Conservation (phyloP, 2,329 filamentous ascomycete genomes). For the Penicillium paneum region DNA sequence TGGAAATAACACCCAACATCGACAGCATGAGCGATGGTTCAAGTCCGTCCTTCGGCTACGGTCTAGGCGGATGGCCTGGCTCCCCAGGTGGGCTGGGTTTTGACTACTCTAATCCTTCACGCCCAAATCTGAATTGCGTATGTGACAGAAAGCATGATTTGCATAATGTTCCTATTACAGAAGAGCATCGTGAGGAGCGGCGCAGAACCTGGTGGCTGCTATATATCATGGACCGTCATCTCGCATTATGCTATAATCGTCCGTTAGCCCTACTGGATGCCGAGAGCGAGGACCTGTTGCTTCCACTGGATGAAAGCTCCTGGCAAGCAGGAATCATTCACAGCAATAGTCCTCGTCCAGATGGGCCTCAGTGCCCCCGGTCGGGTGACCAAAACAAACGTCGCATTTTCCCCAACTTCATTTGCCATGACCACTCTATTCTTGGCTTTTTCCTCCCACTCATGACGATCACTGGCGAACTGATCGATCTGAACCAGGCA, state of each 20-base stretch:
- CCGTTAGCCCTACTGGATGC: conserved; percentile 83
- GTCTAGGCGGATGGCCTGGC: conserved; percentile 37
- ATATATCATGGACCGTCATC: conserved; percentile 85
- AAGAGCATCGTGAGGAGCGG: conserved; percentile 85
- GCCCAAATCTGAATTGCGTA: conserved; percentile 36
- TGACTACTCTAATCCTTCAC: conserved; percentile 40
- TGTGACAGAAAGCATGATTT: conserved; percentile 29
- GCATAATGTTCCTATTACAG: conserved; percentile 46
- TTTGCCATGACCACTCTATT: conserved; percentile 82
- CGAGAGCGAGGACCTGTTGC: conserved; percentile 77
- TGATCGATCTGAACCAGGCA: conserved; percentile 85
- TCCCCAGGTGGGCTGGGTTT: conserved; percentile 51
- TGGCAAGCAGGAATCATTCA: conserved; percentile 84
- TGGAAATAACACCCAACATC: conserved; percentile 44
- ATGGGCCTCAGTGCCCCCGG: conserved; percentile 35
- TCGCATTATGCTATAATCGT: conserved; percentile 88
- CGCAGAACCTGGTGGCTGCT: conserved; percentile 91
- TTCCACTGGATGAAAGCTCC: conserved; percentile 80
- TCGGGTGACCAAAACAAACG: conserved; percentile 45
- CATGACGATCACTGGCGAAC: conserved; percentile 89
- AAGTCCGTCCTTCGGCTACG: conserved; percentile 34
- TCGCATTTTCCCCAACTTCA: conserved; percentile 70
- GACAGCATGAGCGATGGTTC: conserved; percentile 32
- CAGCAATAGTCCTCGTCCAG: conserved; percentile 45
- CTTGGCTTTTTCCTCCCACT: conserved; percentile 91